Conservation (phyloP, 192 early-diverging fungal genomes). For the Umbelopsis ramanniana region DNA sequence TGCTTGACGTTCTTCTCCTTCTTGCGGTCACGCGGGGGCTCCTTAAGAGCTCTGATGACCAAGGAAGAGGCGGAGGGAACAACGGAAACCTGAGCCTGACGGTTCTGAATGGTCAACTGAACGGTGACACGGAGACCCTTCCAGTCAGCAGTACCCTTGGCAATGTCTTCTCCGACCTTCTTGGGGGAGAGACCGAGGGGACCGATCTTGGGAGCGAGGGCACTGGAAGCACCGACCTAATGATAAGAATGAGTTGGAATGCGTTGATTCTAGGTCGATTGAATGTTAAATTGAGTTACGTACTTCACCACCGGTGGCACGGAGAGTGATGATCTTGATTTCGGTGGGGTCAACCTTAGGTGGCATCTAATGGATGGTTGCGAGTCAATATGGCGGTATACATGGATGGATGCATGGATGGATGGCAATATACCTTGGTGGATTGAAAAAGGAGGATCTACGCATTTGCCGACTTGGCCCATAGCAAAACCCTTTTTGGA, state of each 20-base stretch:
- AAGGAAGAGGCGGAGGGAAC: slow-evolving; percentile 96
- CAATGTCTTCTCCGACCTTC: slow-evolving; percentile 99
- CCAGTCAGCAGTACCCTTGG: slow-evolving; percentile 99
- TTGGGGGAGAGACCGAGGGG: slow-evolving; percentile 99
- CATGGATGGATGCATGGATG: slow-evolving; percentile 41
- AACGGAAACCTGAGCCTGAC: slow-evolving; percentile 97
- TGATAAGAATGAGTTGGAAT: background rate
- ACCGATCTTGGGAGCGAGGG: slow-evolving; percentile 99
- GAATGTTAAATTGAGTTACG: slow-evolving; percentile 26
- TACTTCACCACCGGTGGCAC: slow-evolving; percentile 92
- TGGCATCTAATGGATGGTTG: slow-evolving; percentile 48
- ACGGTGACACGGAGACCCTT: slow-evolving; percentile 99
- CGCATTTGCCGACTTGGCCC: too few relatives aligned
- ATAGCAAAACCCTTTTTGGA: slow-evolving; percentile 9
- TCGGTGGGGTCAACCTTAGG: slow-evolving; percentile 88
- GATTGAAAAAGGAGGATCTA: slow-evolving; percentile 14
- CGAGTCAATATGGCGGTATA: slow-evolving; percentile 24
- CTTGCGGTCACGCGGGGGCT: slow-evolving; percentile 96
- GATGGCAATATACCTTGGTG: slow-evolving; percentile 8
- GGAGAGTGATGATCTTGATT: slow-evolving; percentile 87
- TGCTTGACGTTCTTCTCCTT: slow-evolving; percentile 99
- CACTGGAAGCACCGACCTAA: slow-evolving; percentile 93
- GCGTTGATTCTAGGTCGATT: background rate
- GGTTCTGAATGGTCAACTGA: slow-evolving; percentile 98
- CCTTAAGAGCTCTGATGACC: slow-evolving; percentile 97